Base-by-base conservation (phyloP, 2,329 filamentous ascomycete genomes). In the Fusarium brevicatenulatum region DNA sequence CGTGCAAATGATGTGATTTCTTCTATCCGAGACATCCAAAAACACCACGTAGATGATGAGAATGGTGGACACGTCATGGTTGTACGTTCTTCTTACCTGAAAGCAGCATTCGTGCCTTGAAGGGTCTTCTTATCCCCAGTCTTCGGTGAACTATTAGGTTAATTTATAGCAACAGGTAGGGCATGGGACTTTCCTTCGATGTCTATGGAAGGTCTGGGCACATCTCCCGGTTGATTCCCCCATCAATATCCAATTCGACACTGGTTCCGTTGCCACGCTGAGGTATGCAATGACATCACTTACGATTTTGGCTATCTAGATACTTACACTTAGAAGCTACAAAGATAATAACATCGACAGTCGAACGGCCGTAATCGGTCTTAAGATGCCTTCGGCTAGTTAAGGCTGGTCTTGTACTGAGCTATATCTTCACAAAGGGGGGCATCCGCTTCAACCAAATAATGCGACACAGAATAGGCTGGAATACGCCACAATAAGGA, bases 81-180 rank as follows among this genome's bases (percentile, higher is more conserved):
- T 15, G 47, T 52, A 36, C 16, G 47, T 52, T 25, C 9, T 36
- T 23, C 10, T 11, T 19, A 25, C 47, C 21, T 18, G 2, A 9
- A 13, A 16, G 4, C 30, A 9, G 9, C 10, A 8, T n/a, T 18
- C 46, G 28, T 7, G 10, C 9, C 21, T 32, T 8, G 6, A 16
- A n/a, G 13, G 23, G 46, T 32, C 21, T 32, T 1, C 11, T 13
- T 32, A 10, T 49, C 46, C 28, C 7, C n/a, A 21, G 7, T 16
- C 4, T 1, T 18, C 15, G 12, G 4, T n/a, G 4, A 4, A 7
- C 2, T 4, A 12, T 3, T 18, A 12, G 7, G 15, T 21, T 49
- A 18, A 47, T 9, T 3, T 2, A 16, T 23, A 34, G 4, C 5
- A 32, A 10, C 15, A 52, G 47, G 15, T 52, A 10, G 47, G 21